Evolutionary conservation across 495 filamentous ascomycete genomes (phyloP).

Genomic region (Halenospora varia): DNA sequence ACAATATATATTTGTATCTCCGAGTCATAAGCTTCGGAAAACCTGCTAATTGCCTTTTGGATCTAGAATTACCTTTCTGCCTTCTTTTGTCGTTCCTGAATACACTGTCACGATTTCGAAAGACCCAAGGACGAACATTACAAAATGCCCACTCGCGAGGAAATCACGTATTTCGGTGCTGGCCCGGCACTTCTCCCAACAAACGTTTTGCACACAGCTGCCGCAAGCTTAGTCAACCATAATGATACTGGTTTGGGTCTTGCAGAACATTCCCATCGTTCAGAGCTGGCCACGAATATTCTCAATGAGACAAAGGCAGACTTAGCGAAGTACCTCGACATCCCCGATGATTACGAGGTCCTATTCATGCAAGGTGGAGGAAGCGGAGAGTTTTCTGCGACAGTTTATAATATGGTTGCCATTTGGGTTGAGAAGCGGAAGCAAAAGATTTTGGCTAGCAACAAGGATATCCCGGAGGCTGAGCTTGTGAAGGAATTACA

Average conservation of each 20-base stretch:
- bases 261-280: conserved; percentile 87
- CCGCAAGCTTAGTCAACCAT: conserved; percentile 76
- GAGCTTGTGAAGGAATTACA: conserved; percentile 56
- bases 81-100: neutral
- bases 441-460: conserved; percentile 33
- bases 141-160: conserved; percentile 44
- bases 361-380: conserved; percentile 83
- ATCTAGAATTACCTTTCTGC: neutral
- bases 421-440: conserved; percentile 71
- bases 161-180: conserved; percentile 78
- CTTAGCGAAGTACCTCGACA: conserved; percentile 64
- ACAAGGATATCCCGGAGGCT: conserved; percentile 33
- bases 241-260: conserved; percentile 74
- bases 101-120: neutral
- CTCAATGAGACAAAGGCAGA: conserved; percentile 61
- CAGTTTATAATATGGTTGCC: conserved; percentile 74
- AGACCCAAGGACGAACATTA: neutral
- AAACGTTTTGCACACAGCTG: conserved; percentile 66
- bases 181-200: conserved; percentile 83
- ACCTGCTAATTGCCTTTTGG: neutral
- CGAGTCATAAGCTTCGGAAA: neutral
- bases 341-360: conserved; percentile 73
- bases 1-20: neutral
- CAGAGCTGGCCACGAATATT: conserved; percentile 66
- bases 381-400: conserved; percentile 75